Evolutionary conservation across 2,329 filamentous ascomycete species (phyloP), one percentile per base, ranked within the genome.

Genomic region (Domatiomyces catenatus): DNA sequence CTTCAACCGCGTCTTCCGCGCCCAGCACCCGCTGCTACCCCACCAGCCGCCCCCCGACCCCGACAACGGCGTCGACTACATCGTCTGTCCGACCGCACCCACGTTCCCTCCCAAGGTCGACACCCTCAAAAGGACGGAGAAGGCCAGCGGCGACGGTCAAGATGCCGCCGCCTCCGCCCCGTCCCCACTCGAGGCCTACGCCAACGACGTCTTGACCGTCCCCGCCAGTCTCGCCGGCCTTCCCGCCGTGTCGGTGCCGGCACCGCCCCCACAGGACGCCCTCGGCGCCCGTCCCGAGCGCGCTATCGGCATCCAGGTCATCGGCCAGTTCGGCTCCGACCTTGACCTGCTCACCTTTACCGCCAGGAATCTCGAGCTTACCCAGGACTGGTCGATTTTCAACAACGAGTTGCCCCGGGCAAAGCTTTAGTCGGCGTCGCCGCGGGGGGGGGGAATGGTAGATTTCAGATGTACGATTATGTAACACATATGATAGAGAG

Each of bases 131-230:
- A 32, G 55, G 4, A 24, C 3, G 22, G 6, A 24, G 22, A 3
- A 24, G 22, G 22, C 22, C 6, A 6, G 56, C 57, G 12, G 48
- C 53, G 15, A 67, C 75, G 0, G 69, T 94, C n/a, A 80, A 90
- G 59, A 77, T 24, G 22, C 77, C 1, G 96, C 95, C 63, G 84
- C 85, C 72, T 94, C 92, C 5, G 39, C 55, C 3, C 56, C 57
- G 10, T 48, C 53, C n/a, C 67, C 75, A 0, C 69, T 94, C n/a
- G 80, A 90, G 59, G 77, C 77, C 1, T 96, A 95, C 63, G 84
- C 85, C 72, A 94, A 92, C 61, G 92, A 98, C 67, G 83, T 96
- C 1, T 90, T 96, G 60, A 96, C 92, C 0, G 90, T 98, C 1
- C 92, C 92, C 1, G 88, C 90, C 1, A 95, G 88, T 67, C 71